A percentile compares a stretch with the other conserved stretches of the same genome.
Evolutionary conservation across 2,329 filamentous ascomycete species (phyloP).

Genomic region (Botrytis aclada): DNA sequence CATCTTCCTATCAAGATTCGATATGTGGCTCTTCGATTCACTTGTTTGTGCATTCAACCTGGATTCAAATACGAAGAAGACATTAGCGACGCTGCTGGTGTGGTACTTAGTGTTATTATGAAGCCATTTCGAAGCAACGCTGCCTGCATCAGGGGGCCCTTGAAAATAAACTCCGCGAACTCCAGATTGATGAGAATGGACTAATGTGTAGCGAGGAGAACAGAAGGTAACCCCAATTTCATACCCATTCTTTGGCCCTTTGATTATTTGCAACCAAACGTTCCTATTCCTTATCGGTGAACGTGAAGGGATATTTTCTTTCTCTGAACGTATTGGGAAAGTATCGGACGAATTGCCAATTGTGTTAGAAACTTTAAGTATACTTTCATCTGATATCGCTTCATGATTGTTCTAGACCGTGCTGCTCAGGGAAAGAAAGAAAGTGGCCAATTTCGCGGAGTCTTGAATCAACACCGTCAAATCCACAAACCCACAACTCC

Average conservation of each 20-base stretch:
- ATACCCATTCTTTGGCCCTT: background rate
- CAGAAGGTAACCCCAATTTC: background rate
- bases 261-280: background rate
- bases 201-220: background rate
- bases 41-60: background rate
- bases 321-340: background rate
- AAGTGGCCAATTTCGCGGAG: constrained; percentile 13
- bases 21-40: background rate
- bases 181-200: background rate
- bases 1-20: background rate
- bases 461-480: background rate
- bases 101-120: background rate
- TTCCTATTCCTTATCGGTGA: background rate
- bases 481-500: background rate
- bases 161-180: background rate
- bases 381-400: background rate
- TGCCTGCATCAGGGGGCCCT: background rate
- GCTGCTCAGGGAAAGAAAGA: background rate
- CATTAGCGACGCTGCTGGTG: background rate
- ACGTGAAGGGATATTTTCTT: background rate
- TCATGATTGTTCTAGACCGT: background rate
- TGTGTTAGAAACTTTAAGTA: background rate
- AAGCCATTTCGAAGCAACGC: background rate
- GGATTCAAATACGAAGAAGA: background rate
- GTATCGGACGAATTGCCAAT: constrained; percentile 5